A percentile compares a stretch with the other conserved stretches of the same genome.
phyloP scores from a whole-genome alignment of 208 protist species.

The Novymonas esmeraldas region DNA sequence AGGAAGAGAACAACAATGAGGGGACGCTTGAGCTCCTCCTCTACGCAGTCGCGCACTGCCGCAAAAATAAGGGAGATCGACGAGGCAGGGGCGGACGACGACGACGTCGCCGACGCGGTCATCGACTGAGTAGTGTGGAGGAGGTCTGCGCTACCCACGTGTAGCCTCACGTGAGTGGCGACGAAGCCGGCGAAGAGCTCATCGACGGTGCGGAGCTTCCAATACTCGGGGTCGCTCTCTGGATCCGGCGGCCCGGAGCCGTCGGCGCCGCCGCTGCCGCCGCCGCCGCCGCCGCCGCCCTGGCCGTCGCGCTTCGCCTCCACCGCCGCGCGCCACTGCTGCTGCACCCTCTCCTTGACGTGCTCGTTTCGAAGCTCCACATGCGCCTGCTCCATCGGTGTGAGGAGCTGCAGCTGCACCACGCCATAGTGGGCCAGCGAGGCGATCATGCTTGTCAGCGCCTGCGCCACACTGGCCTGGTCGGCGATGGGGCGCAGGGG shows the following conservation, averaged over 20 bases:
- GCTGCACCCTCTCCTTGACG: background rate
- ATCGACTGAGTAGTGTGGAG: background rate
- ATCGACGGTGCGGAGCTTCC: constrained; percentile 23
- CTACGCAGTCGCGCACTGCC: constrained; percentile 11
- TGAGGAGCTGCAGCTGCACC: constrained; percentile 22
- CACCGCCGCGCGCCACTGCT: background rate
- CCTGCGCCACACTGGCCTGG: constrained; percentile 19
- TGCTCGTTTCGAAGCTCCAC: constrained; percentile 16
- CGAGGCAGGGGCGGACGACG: background rate
- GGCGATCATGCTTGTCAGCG: constrained; percentile 18
- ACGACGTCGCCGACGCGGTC: background rate
- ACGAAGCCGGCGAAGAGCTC: constrained; percentile 25
- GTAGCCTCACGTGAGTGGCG: constrained; percentile 6
- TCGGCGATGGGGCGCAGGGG: constrained; percentile 17
- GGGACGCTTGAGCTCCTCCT: constrained; percentile 13
- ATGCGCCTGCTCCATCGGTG: constrained; percentile 13
- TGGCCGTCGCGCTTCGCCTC: background rate
- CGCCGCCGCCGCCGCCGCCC: background rate
- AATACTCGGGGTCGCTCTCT: constrained; percentile 22
- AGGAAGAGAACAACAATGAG: constrained; percentile 17
- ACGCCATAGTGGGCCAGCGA: constrained; percentile 18
- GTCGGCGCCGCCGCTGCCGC: background rate
- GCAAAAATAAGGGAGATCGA: constrained; percentile 9
- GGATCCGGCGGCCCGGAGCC: constrained; percentile 1
- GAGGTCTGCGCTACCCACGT: constrained; percentile 10